Conservation (phyloP, 2,329 filamentous ascomycete genomes). For the Fonsecaea nubica region DNA sequence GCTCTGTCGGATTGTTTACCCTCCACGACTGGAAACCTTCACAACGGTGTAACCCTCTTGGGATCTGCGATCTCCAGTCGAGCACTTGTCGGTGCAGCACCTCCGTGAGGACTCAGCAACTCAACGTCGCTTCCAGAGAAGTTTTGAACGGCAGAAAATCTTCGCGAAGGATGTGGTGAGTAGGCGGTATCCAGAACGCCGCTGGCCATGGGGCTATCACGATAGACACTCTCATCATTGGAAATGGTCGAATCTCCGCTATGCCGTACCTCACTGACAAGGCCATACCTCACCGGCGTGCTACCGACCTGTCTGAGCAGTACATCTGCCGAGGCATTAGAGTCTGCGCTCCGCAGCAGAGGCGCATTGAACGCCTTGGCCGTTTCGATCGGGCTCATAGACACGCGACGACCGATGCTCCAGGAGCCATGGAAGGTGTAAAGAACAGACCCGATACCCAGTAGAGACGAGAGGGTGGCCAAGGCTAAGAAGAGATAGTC, state of each 20-base stretch:
- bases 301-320: constrained; percentile 20
- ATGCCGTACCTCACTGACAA: constrained; percentile 1
- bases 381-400: constrained; percentile 34
- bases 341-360: constrained; percentile 22
- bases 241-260: background rate
- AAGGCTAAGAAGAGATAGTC: constrained; percentile 25
- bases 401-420: constrained; percentile 28
- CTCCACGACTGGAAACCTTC: too few species aligned
- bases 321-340: constrained; percentile 10
- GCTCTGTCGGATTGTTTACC: too few species aligned
- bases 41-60: background rate
- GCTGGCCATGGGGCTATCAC: background rate
- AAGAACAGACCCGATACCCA: constrained; percentile 18
- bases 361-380: constrained; percentile 38
- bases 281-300: constrained; percentile 21
- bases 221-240: background rate
- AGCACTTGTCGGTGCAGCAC: background rate
- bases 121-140: background rate
- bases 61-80: background rate
- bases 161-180: background rate
- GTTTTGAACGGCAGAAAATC: background rate
- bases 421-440: constrained; percentile 32
- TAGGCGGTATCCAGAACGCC: too few species aligned
- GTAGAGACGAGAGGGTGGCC: constrained; percentile 8
- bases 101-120: background rate